These are phyloP conservation scores for Rhizomucor pusillus DNA, from an alignment of 371 early-diverging fungal genomes.

Conservation along the genomic window DNA sequence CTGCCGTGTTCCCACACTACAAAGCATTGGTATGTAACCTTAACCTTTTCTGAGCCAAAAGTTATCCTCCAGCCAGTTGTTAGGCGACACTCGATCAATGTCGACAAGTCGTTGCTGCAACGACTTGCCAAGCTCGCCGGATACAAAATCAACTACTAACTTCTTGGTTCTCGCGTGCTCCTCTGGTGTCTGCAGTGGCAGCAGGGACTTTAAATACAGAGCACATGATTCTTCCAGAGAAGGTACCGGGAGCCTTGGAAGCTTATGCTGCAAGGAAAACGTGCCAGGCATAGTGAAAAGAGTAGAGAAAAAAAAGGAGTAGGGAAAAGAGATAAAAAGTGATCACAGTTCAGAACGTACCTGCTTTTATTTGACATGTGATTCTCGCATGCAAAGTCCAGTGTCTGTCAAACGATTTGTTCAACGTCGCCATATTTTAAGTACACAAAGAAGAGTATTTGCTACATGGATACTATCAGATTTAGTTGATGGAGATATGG, in stretches of 20 bases:
- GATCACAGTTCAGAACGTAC: neutral
- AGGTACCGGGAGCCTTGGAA: conserved; percentile 85
- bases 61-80: conserved; percentile 88
- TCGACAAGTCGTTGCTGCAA: conserved; percentile 61
- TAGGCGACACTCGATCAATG: conserved; percentile 56
- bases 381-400: conserved; percentile 4
- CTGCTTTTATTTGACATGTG: too few species aligned
- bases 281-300: conserved; percentile 28
- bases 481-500: too few species aligned
- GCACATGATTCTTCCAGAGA: conserved; percentile 68
- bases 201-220: conserved; percentile 66
- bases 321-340: conserved; percentile 4
- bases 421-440: too few species aligned
- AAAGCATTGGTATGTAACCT: too few species aligned
- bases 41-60: conserved; percentile 81
- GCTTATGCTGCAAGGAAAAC: conserved; percentile 64
- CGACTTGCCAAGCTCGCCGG: conserved; percentile 24
- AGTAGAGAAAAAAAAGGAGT: conserved; percentile 7
- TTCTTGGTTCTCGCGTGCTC: conserved; percentile 28
- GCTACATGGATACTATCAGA: too few species aligned
- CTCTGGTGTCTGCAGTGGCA: conserved; percentile 55
- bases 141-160: conserved; percentile 32
- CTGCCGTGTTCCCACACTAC: too few species aligned
- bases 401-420: too few species aligned
- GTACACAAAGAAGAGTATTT: too few species aligned